phyloP scores from a whole-genome alignment of 441 rosid species.

The Isatis lusitanica region DNA sequence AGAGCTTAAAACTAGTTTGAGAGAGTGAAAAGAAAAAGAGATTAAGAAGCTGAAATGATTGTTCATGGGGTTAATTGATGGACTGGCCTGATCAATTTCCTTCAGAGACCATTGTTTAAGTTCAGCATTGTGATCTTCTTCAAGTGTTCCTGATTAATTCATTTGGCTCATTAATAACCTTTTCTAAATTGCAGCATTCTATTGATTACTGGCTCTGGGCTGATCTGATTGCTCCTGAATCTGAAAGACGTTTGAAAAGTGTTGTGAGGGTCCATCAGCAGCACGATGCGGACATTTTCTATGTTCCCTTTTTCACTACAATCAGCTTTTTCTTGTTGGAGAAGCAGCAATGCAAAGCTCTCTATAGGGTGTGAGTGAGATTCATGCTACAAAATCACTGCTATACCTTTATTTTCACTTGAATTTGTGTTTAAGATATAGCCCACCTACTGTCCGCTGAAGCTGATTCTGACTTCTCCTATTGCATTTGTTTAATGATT shows the following conservation, averaged over 20 bases:
- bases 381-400: neutral
- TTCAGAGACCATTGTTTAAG: too few species aligned
- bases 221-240: conserved; percentile 76
- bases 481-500: too few species aligned
- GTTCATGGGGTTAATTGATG: neutral
- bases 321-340: conserved; percentile 96
- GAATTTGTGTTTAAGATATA: too few species aligned
- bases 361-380: conserved; percentile 99
- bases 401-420: too few species aligned
- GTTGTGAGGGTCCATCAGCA: conserved; percentile 71
- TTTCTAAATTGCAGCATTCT: conserved; percentile 64
- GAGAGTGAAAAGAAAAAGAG: too few species aligned
- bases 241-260: conserved; percentile 74
- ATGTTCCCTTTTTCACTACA: conserved; percentile 88
- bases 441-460: too few species aligned
- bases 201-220: conserved; percentile 98
- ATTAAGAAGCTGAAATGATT: neutral
- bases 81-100: too few species aligned
- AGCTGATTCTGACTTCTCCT: too few species aligned
- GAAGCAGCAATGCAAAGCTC: conserved; percentile 91
- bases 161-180: neutral
- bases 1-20: too few species aligned
- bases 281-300: conserved; percentile 86
- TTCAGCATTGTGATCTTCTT: neutral
- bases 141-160: neutral